Base-by-base conservation (phyloP, 768 basidiomycete species). In the Russula sp. region DNA sequence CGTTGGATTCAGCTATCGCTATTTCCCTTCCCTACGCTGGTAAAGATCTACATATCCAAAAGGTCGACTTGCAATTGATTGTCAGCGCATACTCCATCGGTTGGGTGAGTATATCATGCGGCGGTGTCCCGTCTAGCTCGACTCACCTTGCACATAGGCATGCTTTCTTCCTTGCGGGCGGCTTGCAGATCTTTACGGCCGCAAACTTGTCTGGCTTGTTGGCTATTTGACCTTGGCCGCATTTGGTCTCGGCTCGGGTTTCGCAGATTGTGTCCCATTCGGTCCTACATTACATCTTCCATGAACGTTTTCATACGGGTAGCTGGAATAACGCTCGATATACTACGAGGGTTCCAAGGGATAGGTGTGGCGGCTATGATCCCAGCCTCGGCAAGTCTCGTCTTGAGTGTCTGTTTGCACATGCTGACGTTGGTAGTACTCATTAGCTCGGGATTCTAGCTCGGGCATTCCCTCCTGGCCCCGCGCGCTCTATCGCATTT, bases 321-420 rank as follows among this genome's bases (percentile, higher is more conserved):
- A 87, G 86, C 83, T 68, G 77, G 80, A 7, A 72, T 86, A 8
- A 80, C 82, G 0, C 75, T 97, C 40, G 82, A 86, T 64, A 73
- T 94, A 16, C 77, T 94, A 18, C 80, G 94, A 62, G 94, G 82
- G 0, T 71, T 92, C 16, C 88, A 93, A 66, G 94, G 94, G 2
- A 75, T 88, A n/a, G 94, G 91, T 1, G 81, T 80, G 0, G 89
- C 91, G 0, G 91, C 90, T 0, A 80, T 80, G 5, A 83, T 91
- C 16, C 91, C 91, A 5, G 82, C 90, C 16, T 79, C 85, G 11
- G 88, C 89, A 76, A 70, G 79, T 70, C 35, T 20, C 35, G 44
- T 53, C 40, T 4, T 55, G 11, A 53, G 6, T 62, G 22, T 22
- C 16, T 32, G 54, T 50, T 42, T 61, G 52, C 22, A 57, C 68